Base-by-base conservation (phyloP, 768 basidiomycete genomes). In the Psilocybe cubensis region DNA sequence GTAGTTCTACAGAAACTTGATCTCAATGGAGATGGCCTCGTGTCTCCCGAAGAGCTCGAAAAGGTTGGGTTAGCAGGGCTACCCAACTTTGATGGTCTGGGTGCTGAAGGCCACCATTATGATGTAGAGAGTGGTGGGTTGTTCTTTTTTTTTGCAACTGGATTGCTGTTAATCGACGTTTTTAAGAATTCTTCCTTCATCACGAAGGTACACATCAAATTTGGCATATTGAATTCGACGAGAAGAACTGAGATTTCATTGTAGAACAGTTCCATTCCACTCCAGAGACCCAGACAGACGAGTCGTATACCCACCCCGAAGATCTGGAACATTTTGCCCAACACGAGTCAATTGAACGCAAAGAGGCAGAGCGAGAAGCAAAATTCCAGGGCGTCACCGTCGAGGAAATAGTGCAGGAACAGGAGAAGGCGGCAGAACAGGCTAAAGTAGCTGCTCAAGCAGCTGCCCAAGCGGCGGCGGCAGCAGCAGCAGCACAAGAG, bases 251-350 rank as follows among this genome's bases (percentile, higher is more conserved):
- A 21, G 43, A 55, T 46, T 57, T 24, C 10, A 12, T 21, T 31
- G 12, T 65, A 93, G 92, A 98, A 75, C 75, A 92, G 74, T 97
- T 82, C 79, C 97, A 99, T 74, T 89, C 87, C 25, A 98, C 96
- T 31, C 96, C 95, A 0, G 97, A 98, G 70, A 98, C 96, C 0
- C 97, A 98, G 72, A 95, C 94, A 0, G 96, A 98, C 69, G 93
- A 94, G 63, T 83, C 95, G 0, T 99, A 98, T 74, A 89, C 69
- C 58, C 97, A 99, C 70, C 90, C 94, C 0, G 97, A 98, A 73
- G 94, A 94, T 71, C 55, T 89, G 44, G 95, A 96, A 65, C 96
- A 99, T 68, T 98, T 98, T 68, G 80, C 86, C 24, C 86, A 92
- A 52, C 96, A 98, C 70, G 92, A 91, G 63, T 65, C 73, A 3